Conservation (phyloP, 495 filamentous ascomycete genomes). For the Hypoxylon subgilvum region DNA sequence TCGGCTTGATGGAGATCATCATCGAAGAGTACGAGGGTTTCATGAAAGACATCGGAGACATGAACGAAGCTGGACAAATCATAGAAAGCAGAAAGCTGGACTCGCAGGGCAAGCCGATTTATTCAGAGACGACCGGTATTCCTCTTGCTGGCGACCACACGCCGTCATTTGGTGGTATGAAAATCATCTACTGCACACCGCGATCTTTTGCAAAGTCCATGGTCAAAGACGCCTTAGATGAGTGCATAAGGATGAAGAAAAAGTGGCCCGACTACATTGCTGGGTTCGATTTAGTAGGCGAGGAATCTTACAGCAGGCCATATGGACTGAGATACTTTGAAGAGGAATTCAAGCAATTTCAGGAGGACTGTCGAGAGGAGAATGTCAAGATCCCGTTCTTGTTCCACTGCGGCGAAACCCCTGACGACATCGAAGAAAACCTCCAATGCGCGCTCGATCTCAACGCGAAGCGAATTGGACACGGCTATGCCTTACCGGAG, state of each 20-base stretch:
- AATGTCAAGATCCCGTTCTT: slow-evolving; percentile 87
- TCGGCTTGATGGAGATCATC: slow-evolving; percentile 58
- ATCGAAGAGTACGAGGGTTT: slow-evolving; percentile 54
- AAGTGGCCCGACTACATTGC: slow-evolving; percentile 73
- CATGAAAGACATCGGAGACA: slow-evolving; percentile 44
- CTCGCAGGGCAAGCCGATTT: slow-evolving; percentile 16
- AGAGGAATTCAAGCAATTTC: slow-evolving; percentile 83
- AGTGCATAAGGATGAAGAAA: slow-evolving; percentile 79
- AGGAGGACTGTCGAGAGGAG: slow-evolving; percentile 68
- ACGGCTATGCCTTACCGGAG: slow-evolving; percentile 86
- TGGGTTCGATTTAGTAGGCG: slow-evolving; percentile 86
- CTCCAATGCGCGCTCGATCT: slow-evolving; percentile 87
- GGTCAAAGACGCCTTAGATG: slow-evolving; percentile 70
- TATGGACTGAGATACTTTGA: slow-evolving; percentile 72
- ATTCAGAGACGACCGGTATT: background rate
- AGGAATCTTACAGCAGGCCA: slow-evolving; percentile 70
- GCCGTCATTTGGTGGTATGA: slow-evolving; percentile 50
- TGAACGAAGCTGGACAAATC: slow-evolving; percentile 33
- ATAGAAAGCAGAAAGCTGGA: slow-evolving; percentile 21
- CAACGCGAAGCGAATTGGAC: slow-evolving; percentile 83
- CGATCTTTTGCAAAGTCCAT: slow-evolving; percentile 62
- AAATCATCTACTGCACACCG: slow-evolving; percentile 61
- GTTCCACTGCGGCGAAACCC: slow-evolving; percentile 91
- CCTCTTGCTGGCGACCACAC: slow-evolving; percentile 25
- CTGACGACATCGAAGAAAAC: slow-evolving; percentile 82